Evolutionary conservation across 1,284 basidiomycete species (phyloP), one percentile per base, ranked within the genome.

Genomic region (Rhodofomes roseus): DNA sequence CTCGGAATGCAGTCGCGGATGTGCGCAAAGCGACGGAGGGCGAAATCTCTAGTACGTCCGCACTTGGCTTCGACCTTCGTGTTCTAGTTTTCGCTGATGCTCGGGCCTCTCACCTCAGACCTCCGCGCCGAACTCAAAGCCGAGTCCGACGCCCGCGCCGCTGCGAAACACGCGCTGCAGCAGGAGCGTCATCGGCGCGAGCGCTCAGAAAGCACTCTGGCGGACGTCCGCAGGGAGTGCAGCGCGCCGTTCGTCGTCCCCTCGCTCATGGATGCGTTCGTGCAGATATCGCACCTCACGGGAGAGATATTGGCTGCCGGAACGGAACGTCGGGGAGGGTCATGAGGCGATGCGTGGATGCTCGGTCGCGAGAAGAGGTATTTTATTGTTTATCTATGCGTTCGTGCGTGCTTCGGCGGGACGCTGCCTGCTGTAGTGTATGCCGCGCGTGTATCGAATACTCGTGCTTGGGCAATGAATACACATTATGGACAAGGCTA

Each of bases 171-270:
- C 9, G 65, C 63, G 34, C 65, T 78, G 36, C 65, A 66, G 36
- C 67, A 69, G 37, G 22, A 18, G 68, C 73, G 71, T 31, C 65
- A 62, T 31, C 65, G 64, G 48, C 71, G 76, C 27, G 57, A 64
- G 43, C 70, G 72, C 34, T 66, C 74, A 31, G 79, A 80, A 64
- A 64, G 54, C 9, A 58, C 69, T 18, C 58, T 80, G 59, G 67
- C 70, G 54, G 79, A 79, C 60, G 66, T 79, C 9, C 64, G 73
- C 51, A 68, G 71, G 59, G 80, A 82, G 65, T 73, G 71, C 53
- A 66, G 60, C 50, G 70, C 72, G 59, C 81, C 80, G n/a, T 79
- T 81, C 61, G 71, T 82, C 37, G 78, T 82, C 1, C 80, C 80
- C 4, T 74, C 76, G 20, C 69, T 82, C 58, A 59, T 79, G 54